Evolutionary conservation across 257 asterid genomes (phyloP), one percentile per base, ranked within the genome.

Genomic region (Linderniella brevidens): DNA sequence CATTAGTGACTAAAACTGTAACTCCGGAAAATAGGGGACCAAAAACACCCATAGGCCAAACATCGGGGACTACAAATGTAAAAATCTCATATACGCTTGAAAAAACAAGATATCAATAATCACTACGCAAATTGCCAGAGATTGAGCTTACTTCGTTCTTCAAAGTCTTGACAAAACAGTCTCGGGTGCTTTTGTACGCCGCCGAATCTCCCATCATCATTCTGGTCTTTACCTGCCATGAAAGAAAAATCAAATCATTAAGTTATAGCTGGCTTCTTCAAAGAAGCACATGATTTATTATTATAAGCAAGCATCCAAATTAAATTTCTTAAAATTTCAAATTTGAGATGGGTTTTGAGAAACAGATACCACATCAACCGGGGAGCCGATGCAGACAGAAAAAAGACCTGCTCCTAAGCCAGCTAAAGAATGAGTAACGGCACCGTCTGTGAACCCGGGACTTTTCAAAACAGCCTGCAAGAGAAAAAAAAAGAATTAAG

Each of bases 181-280:
- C 98, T 10, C 85, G 52, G 5, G 98, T 90, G 64, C 59, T 79
- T 64, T 72, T 90, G 77, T 90, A 85, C 13, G 92, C 18, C n/a
- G n/a, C n/a, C 37, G 98, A 46, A 73, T 85, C 96, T 48, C 96
- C 96, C 96, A 85, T 85, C n/a, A n/a, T n/a, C 98, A 90, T 90
- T 70, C 98, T 81, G 5, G 96, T 81, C 63, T 85, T 90, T 49
- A 85, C 94, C 96, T 90, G 93, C 64, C 42, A 47, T 15, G 29
- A 46, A 55, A 41, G 39, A 50, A 25, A 17, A 37, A 73, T 6
- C 51, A 61, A 49, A n/a, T n/a, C n/a, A 35, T 13, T 64, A 56
- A 61, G 48, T 57, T 48, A 48, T 48, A n/a, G n/a, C 37, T 35
- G 48, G 37, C 35, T 35, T 13, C 15, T 48, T 14, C n/a, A n/a